These are phyloP conservation scores for Lippia alba DNA, from an alignment of 305 asterid genomes.

Conservation along the genomic window DNA sequence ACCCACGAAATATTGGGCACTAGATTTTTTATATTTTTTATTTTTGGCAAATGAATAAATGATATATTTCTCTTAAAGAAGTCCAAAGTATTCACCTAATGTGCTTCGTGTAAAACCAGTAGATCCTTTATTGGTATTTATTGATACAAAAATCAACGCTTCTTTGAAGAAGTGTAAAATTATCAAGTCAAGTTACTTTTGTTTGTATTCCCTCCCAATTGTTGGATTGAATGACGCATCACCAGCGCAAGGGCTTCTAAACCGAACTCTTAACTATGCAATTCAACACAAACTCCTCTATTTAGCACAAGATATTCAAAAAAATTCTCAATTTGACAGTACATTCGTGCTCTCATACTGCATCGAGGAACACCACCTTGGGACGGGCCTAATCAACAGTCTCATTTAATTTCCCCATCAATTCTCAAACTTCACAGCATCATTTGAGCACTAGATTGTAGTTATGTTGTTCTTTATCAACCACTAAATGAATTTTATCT, in stretches of 20 bases:
- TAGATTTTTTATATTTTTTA: too few species aligned
- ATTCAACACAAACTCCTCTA: slow-evolving; percentile 3
- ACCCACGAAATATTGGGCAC: too few species aligned
- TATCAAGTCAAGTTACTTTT: background rate
- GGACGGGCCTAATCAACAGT: background rate
- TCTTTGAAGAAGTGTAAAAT: background rate
- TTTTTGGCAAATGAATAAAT: background rate
- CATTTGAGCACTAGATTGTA: slow-evolving; percentile 11
- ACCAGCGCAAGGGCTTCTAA: background rate
- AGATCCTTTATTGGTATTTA: background rate
- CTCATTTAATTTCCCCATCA: background rate
- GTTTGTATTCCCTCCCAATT: background rate
- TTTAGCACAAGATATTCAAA: background rate
- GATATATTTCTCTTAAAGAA: background rate
- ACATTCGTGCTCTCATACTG: background rate
- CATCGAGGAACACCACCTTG: slow-evolving; percentile 2
- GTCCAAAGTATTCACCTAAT: background rate
- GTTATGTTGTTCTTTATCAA: background rate
- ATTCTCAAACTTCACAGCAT: slow-evolving; percentile 33
- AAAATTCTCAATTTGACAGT: slow-evolving; percentile 12
- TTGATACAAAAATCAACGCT: background rate
- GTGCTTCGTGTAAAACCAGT: background rate
- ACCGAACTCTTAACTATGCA: background rate
- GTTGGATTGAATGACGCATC: background rate
- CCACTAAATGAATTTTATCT: slow-evolving; percentile 11